phyloP scores from a whole-genome alignment of 2,329 filamentous ascomycete species.

The Knoxdaviesia proteae region DNA sequence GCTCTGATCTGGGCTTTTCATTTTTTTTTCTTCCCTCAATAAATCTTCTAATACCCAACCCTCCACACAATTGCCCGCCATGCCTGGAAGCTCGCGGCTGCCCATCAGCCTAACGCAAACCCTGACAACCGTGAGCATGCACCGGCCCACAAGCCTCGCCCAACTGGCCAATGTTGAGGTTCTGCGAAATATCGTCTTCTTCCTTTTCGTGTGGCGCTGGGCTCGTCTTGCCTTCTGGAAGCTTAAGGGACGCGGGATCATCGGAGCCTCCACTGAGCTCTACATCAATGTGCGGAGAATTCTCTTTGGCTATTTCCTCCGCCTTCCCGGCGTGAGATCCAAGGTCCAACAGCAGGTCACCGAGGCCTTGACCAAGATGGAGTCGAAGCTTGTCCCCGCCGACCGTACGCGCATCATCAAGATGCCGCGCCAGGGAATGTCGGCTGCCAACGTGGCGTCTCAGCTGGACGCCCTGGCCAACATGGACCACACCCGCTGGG shows the following conservation, averaged over 20 bases:
- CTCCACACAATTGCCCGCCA: no score
- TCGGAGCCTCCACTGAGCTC: conserved; percentile 57
- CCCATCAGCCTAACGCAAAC: no score
- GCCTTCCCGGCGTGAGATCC: conserved; percentile 64
- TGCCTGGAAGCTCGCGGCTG: no score
- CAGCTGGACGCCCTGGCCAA: conserved; percentile 61
- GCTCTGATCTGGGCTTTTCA: no score
- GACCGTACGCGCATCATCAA: conserved; percentile 52
- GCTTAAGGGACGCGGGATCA: conserved; percentile 68
- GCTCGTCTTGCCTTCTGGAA: conserved; percentile 63
- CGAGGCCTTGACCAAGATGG: conserved; percentile 60
- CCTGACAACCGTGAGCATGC: no score
- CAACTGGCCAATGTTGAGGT: no score
- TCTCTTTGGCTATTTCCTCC: conserved; percentile 69
- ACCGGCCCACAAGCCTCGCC: no score
- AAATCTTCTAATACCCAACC: no score
- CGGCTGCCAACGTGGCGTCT: conserved; percentile 52
- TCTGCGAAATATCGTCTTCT: conserved; percentile 69
- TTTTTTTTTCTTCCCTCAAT: no score
- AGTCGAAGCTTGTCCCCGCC: conserved; percentile 61
- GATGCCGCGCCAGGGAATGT: conserved; percentile 70
- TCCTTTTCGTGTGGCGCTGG: conserved; percentile 72
- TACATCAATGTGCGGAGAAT: conserved; percentile 53
- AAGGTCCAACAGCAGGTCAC: conserved; percentile 71
- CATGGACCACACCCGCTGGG: conserved; percentile 92